Evolutionary conservation across 768 basidiomycete genomes (phyloP), one percentile per base, ranked within the genome.

Genomic region (Tricholoma sp.): DNA sequence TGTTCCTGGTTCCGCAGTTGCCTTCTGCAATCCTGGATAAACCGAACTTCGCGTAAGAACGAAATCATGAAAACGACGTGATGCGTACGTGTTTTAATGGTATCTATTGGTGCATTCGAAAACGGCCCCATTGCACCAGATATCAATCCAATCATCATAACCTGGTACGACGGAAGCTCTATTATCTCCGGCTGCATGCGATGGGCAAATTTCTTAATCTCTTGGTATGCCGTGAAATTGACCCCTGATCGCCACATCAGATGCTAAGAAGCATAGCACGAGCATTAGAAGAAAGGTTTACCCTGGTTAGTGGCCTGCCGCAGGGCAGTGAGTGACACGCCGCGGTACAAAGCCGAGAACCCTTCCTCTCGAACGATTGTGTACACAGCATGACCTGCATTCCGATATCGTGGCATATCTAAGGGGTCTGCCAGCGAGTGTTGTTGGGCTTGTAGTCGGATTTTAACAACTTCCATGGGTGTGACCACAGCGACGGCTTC

Each of bases 391-490:
- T 99, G 97, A 0, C 88, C 94, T 12, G 97, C 97, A 74, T 97
- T 98, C 28, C 96, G 82, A 72, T 99, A 99, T 70, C 89, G 82
- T 4, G 97, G 97, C 13, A 83, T 77, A 66, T 99, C 97, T 53
- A 96, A 73, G 34, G 97, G 97, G 71, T 99, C 97, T 6, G 94
- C 92, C 49, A 99, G 79, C 18, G 96, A 98, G 71, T 98, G 97
- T 66, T 91, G 89, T 67, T 99, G 97, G 3, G 97, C 96, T 72
- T 99, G 97, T 64, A 99, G 75, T 28, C 97, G 84, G 67, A 99
- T 98, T 79, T 98, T 98, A 68, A 99, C 91, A 17, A 98, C 97
- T 69, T 99, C 97, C 97, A 99, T 98, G 0, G 97, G 97, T 45
- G 91, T 96, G 10, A 99, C 97, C 45, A 99, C 93, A 13, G 85